Conservation (phyloP, 495 filamentous ascomycete species). For the Penicillium manginii region DNA sequence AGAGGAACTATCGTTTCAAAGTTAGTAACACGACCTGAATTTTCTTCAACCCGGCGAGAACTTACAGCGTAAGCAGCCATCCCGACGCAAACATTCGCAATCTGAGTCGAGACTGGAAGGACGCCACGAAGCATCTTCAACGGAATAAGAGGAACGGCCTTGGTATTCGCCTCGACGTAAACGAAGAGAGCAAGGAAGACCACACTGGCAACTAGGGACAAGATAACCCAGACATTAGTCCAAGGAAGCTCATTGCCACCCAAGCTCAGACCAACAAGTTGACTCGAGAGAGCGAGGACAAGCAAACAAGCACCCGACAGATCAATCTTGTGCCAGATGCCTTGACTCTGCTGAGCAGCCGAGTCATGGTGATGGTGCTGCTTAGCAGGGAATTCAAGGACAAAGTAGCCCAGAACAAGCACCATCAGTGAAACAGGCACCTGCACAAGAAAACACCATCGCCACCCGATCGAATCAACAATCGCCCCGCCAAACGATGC, state of each 20-base stretch:
- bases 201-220: conserved; percentile 53
- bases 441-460: conserved; percentile 58
- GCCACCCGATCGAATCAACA: conserved; percentile 69
- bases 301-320: conserved; percentile 56
- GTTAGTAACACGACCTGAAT: background rate
- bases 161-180: conserved; percentile 57
- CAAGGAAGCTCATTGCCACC: conserved; percentile 67
- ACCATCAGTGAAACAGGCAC: conserved; percentile 57
- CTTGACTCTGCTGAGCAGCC: conserved; percentile 26
- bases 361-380: conserved; percentile 21
- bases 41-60: conserved; percentile 3
- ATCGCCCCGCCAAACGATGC: conserved; percentile 68
- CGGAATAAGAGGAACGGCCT: conserved; percentile 64
- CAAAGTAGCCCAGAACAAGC: conserved; percentile 55
- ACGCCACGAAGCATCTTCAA: conserved; percentile 57
- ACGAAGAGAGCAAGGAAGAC: conserved; percentile 55
- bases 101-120: conserved; percentile 55
- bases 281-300: conserved; percentile 59
- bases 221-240: conserved; percentile 58
- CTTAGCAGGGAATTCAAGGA: conserved; percentile 49
- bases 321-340: conserved; percentile 61
- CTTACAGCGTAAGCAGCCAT: conserved; percentile 67
- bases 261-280: conserved; percentile 62
- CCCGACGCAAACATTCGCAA: conserved; percentile 64
- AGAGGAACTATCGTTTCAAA: conserved; percentile 55